Conservation (phyloP, 1,284 basidiomycete genomes). For the Sporisorium graminicola region DNA sequence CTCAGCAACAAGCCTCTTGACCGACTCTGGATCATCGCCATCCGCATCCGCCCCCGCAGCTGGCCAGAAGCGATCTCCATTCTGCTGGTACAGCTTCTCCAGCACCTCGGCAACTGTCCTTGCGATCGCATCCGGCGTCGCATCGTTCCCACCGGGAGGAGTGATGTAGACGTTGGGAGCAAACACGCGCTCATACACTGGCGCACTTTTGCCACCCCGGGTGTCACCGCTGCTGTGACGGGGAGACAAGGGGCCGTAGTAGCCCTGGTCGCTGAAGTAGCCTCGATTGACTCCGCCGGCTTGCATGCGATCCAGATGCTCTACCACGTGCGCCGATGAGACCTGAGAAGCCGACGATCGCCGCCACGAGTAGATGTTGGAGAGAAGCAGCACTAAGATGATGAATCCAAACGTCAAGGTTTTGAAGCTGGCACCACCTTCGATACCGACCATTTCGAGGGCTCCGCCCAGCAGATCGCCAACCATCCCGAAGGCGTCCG, state of each 20-base stretch:
- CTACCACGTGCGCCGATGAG: slow-evolving; percentile 12
- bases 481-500: slow-evolving; percentile 43
- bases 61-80: slow-evolving; percentile 9
- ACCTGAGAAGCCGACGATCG: slow-evolving; percentile 5
- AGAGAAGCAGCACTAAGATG: slow-evolving; percentile 67
- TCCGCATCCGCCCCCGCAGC: background rate
- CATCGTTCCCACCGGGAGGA: slow-evolving; percentile 33
- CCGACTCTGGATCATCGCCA: slow-evolving; percentile 73
- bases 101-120: slow-evolving; percentile 66
- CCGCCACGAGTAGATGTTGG: slow-evolving; percentile 64
- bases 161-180: slow-evolving; percentile 51
- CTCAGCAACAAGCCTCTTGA: slow-evolving; percentile 60
- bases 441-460: slow-evolving; percentile 37
- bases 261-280: slow-evolving; percentile 38
- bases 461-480: slow-evolving; percentile 47
- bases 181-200: slow-evolving; percentile 33
- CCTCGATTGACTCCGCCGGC: slow-evolving; percentile 34
- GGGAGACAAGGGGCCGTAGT: slow-evolving; percentile 30
- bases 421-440: slow-evolving; percentile 38
- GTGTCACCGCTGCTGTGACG: background rate
- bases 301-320: slow-evolving; percentile 29
- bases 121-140: slow-evolving; percentile 63
- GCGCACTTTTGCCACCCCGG: background rate
- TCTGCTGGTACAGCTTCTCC: slow-evolving; percentile 60
- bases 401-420: slow-evolving; percentile 58